Evolutionary conservation across 495 filamentous ascomycete species (phyloP).

Genomic region (Xylaria castorea): DNA sequence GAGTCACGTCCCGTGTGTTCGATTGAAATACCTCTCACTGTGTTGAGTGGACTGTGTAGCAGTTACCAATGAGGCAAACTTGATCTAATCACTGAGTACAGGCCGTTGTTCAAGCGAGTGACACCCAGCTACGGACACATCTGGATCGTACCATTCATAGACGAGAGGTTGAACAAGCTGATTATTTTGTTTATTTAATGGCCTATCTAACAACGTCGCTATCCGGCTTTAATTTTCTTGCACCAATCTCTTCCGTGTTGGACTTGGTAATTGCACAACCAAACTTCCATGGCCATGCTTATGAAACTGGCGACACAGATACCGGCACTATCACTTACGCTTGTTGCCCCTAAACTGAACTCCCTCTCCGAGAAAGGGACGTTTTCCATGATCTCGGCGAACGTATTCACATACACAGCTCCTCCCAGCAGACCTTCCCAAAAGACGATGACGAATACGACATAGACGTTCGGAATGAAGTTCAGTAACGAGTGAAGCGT

Average conservation of each 20-base stretch:
- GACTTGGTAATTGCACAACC: conserved; percentile 84
- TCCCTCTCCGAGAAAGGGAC: conserved; percentile 80
- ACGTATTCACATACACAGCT: conserved; percentile 92
- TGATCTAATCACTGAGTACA: too few relatives aligned
- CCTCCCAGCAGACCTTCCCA: conserved; percentile 96
- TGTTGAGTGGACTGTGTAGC: too few relatives aligned
- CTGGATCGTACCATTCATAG: not conserved
- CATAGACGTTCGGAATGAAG: conserved; percentile 82
- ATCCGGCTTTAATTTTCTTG: conserved; percentile 49
- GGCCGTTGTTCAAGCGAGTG: too few relatives aligned
- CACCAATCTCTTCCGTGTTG: conserved; percentile 80
- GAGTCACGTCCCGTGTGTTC: too few relatives aligned
- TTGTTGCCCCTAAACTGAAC: conserved; percentile 87
- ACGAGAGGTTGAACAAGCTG: not conserved
- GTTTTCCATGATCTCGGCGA: conserved; percentile 83
- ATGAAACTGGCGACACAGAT: conserved; percentile 90
- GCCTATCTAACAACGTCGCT: not conserved
- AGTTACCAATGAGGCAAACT: too few relatives aligned
- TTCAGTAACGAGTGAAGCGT: conserved; percentile 75
- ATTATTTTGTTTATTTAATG: not conserved
- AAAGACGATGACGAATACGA: conserved; percentile 85
- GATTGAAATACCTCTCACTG: too few relatives aligned
- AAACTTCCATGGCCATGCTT: conserved; percentile 82
- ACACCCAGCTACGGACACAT: not conserved
- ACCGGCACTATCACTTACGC: conserved; percentile 89